phyloP scores from a whole-genome alignment of 1,284 basidiomycete species.

The Tylopilus orsonianus region DNA sequence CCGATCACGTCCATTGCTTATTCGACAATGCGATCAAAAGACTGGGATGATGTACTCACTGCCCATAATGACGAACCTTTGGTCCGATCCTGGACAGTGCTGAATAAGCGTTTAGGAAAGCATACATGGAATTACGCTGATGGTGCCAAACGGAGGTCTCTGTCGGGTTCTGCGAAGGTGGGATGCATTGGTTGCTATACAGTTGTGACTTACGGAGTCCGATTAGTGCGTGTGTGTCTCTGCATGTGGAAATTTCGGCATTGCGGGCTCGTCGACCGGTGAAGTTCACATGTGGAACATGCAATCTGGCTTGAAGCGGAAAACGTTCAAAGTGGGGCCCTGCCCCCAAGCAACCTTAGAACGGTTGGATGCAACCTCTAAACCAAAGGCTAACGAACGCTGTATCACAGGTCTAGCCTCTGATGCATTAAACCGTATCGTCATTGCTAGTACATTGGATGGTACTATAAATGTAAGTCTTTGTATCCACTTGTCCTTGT shows the following conservation, averaged over 20 bases:
- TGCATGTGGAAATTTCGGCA: slow-evolving; percentile 94
- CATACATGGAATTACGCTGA: slow-evolving; percentile 58
- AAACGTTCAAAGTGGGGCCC: slow-evolving; percentile 68
- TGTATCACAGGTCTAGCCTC: slow-evolving; percentile 81
- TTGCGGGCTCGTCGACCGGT: slow-evolving; percentile 81
- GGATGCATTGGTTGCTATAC: slow-evolving; percentile 13
- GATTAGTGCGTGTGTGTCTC: slow-evolving; percentile 83
- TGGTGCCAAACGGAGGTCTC: slow-evolving; percentile 47
- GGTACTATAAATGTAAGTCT: slow-evolving; percentile 81
- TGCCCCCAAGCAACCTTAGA: slow-evolving; percentile 55
- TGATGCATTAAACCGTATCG: slow-evolving; percentile 81
- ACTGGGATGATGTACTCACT: slow-evolving; percentile 98
- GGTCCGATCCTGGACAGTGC: slow-evolving; percentile 85
- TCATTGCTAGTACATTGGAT: slow-evolving; percentile 85
- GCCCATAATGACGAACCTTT: slow-evolving; percentile 80
- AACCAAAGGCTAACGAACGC: slow-evolving; percentile 52
- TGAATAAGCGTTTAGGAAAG: slow-evolving; percentile 80
- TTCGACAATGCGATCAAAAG: slow-evolving; percentile 82
- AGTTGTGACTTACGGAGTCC: slow-evolving; percentile 1
- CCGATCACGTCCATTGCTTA: slow-evolving; percentile 77
- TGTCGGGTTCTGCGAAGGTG: slow-evolving; percentile 65
- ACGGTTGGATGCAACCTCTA: slow-evolving; percentile 40
- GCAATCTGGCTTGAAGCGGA: slow-evolving; percentile 90
- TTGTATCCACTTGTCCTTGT: not conserved
- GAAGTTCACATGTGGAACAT: slow-evolving; percentile 90